phyloP scores from a whole-genome alignment of 2,329 filamentous ascomycete species.

The Grosmannia huntii region DNA sequence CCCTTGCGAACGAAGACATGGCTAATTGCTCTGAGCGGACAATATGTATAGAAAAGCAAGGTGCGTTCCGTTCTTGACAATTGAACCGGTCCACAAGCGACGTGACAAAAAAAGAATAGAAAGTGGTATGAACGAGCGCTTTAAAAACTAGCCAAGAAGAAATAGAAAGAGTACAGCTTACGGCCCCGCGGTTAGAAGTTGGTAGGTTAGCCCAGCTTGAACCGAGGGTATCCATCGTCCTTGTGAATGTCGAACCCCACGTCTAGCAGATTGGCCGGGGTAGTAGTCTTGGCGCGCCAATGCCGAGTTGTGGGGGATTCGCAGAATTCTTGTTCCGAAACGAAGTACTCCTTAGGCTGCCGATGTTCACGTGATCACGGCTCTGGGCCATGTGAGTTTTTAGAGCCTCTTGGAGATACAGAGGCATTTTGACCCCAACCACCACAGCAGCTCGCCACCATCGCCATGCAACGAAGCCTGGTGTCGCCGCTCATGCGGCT shows the following conservation, averaged over 20 bases:
- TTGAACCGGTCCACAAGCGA: not conserved
- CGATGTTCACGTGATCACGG: not conserved
- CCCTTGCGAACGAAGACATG: constrained; percentile 38
- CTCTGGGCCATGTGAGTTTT: not conserved
- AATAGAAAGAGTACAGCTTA: not conserved
- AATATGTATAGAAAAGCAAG: not conserved
- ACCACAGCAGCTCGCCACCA: not conserved
- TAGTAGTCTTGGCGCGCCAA: constrained; percentile 11
- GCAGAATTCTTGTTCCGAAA: not conserved
- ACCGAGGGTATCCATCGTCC: constrained; percentile 18
- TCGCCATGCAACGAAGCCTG: constrained; percentile 16
- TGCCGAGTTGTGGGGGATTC: constrained; percentile 1
- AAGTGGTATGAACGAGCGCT: not conserved
- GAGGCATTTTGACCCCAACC: no score
- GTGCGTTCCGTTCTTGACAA: not conserved
- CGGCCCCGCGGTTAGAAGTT: not conserved
- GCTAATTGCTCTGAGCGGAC: not conserved
- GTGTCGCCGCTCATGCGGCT: constrained; percentile 23
- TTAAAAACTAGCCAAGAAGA: not conserved
- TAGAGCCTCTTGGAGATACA: not conserved
- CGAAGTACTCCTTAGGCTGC: not conserved
- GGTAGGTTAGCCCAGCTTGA: constrained; percentile 8
- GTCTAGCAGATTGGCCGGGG: constrained; percentile 2
- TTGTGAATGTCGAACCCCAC: not conserved
- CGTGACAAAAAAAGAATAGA: not conserved